These are phyloP conservation scores for Penicillium sumatraense DNA, from an alignment of 2,329 filamentous ascomycete genomes.

Conservation along the genomic window DNA sequence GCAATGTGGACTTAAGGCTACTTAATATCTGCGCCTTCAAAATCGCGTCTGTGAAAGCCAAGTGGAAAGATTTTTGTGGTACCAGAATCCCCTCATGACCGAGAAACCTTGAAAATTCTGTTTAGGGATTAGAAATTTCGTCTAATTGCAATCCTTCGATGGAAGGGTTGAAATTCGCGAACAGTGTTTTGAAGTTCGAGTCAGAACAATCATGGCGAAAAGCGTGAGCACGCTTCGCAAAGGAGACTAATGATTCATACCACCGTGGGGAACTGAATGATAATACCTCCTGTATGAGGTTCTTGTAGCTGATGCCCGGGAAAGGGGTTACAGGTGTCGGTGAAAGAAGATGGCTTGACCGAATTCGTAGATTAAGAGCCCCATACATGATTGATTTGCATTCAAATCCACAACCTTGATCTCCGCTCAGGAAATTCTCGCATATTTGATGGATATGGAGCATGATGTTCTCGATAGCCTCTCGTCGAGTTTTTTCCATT, in stretches of 20 bases:
- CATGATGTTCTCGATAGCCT: constrained; percentile 15
- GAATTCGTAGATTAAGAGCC: constrained; percentile 18
- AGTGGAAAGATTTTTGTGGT: background rate
- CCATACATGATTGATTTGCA: constrained; percentile 32
- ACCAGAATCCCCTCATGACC: background rate
- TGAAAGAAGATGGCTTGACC: constrained; percentile 15
- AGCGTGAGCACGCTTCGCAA: background rate
- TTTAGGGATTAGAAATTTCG: background rate
- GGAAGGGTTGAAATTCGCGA: background rate
- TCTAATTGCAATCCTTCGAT: background rate
- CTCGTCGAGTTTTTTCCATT: constrained; percentile 20
- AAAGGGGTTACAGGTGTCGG: constrained; percentile 22
- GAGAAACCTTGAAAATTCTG: background rate
- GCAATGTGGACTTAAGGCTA: background rate
- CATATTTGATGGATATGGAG: constrained; percentile 11
- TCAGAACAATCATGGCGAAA: background rate
- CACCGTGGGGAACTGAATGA: constrained; percentile 18
- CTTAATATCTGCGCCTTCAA: constrained; percentile 1
- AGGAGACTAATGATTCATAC: constrained; percentile 1
- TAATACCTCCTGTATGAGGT: constrained; percentile 7
- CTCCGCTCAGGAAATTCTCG: constrained; percentile 10
- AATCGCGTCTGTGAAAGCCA: background rate
- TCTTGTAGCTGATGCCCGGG: constrained; percentile 4
- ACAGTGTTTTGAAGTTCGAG: background rate
- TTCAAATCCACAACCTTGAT: constrained; percentile 25